A percentile compares a stretch with the other conserved stretches of the same genome.
phyloP scores from a whole-genome alignment of 495 filamentous ascomycete species.

The Cercophora newfieldiana region DNA sequence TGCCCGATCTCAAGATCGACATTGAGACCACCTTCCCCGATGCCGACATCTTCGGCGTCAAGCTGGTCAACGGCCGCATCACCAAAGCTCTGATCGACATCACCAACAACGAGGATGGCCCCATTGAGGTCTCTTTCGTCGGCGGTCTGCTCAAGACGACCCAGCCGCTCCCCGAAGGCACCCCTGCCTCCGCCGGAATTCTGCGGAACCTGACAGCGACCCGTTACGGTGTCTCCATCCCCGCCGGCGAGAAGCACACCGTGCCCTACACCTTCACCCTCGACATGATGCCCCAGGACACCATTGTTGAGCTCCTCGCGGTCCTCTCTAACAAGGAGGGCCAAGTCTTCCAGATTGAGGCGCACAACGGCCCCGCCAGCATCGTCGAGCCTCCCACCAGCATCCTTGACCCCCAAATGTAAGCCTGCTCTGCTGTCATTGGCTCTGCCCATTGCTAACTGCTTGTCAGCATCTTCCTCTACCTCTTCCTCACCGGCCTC shows the following conservation, averaged over 20 bases:
- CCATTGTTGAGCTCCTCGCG: constrained; percentile 70
- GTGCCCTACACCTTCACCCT: constrained; percentile 82
- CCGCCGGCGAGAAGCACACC: constrained; percentile 72
- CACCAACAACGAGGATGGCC: constrained; percentile 76
- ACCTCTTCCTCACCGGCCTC: constrained; percentile 79
- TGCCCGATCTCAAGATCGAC: constrained; percentile 66
- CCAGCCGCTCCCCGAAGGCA: constrained; percentile 46
- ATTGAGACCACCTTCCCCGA: constrained; percentile 80
- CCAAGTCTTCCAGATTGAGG: constrained; percentile 69
- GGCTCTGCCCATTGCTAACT: constrained; percentile 30
- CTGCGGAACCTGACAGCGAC: constrained; percentile 82
- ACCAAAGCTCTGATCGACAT: constrained; percentile 80
- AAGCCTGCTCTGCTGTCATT: constrained; percentile 36
- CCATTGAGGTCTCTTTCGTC: constrained; percentile 74
- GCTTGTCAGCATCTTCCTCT: constrained; percentile 81
- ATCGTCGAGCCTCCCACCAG: constrained; percentile 90
- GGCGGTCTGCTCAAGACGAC: constrained; percentile 72
- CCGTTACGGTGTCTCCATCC: constrained; percentile 71
- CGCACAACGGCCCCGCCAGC: constrained; percentile 84
- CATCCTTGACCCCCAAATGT: constrained; percentile 97
- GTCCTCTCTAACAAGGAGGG: constrained; percentile 69
- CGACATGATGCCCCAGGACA: constrained; percentile 91
- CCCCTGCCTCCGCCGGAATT: constrained; percentile 54
- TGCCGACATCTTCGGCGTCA: constrained; percentile 90
- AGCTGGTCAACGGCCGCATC: constrained; percentile 90